Base-by-base conservation (phyloP, 2,329 filamentous ascomycete species). In the Colletotrichum zoysiae region DNA sequence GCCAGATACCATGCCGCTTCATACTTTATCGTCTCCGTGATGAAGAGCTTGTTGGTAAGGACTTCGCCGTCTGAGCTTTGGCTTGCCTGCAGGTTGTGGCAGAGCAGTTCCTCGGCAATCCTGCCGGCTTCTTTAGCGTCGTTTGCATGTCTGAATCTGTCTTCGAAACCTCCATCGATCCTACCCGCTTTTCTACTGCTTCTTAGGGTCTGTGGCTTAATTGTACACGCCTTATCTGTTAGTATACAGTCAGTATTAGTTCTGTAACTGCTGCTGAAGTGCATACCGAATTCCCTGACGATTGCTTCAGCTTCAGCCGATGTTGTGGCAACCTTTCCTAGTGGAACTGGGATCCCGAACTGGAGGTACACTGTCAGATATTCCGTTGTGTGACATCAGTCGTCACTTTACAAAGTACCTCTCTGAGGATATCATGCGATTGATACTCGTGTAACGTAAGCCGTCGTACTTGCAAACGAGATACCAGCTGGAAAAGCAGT, bases 1-100 rank as follows among this genome's bases (percentile, higher is more conserved):
- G 80, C 78, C 0, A 86, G 61, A 65, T 84, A 84, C 78, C 80
- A 86, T 61, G 81, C 77, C 1, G 80, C 73, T 0, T 78, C 77
- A 20, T 77, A 73, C 8, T 78, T 50, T 0, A 81, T 60, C 0
- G 74, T 50, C 74, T 84, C 78, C 38, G 80, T 77, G 23, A 85
- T 77, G 65, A 82, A 82, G 0, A 85, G 62, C 23, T 80, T 79
- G 0, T 78, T 77, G 3, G 81, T 77, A 0, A 73, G 46, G 5
- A 23, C 12, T 1, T 20, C 40, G 40, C 16, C 14, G 7, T 58
- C n/a, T 14, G 16, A 40, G 4, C 65, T 62, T 20, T 73, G 30
- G 6, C 35, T 40, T 3, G 70, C 61, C 9, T 50, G 74, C 26
- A 58, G 14, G 5, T 18, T 51, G 16, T 35, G 57, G 0, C 73